Conservation (phyloP, 2,329 filamentous ascomycete species). For the Nemania abortiva region DNA sequence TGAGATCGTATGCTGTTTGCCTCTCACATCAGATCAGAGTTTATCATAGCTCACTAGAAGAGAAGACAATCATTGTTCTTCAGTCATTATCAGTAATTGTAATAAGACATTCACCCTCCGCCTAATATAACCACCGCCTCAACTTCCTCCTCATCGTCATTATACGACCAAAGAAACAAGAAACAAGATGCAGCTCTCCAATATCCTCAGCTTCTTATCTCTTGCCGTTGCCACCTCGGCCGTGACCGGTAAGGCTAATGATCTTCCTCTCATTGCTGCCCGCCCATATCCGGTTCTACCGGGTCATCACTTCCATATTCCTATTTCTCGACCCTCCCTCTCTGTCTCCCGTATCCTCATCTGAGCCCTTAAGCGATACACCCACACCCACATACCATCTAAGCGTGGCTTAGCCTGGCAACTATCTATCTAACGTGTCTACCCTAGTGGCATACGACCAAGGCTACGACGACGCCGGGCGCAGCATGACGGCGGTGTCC, state of each 20-base stretch:
- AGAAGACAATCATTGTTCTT: neutral
- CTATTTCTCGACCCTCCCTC: neutral
- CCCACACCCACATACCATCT: neutral
- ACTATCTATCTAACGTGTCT: slow-evolving; percentile 38
- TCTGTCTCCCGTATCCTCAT: neutral
- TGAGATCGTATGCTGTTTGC: neutral
- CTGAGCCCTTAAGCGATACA: neutral
- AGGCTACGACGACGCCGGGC: slow-evolving; percentile 72
- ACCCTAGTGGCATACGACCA: slow-evolving; percentile 76
- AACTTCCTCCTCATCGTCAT: neutral
- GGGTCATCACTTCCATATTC: neutral
- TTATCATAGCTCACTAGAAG: neutral
- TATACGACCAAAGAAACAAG: neutral
- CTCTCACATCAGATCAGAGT: slow-evolving; percentile 19
- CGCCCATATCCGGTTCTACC: neutral
- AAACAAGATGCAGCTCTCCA: slow-evolving; percentile 50
- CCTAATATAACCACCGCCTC: neutral
- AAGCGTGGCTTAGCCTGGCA: too few species aligned
- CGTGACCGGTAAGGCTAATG: slow-evolving; percentile 41
- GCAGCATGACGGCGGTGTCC: slow-evolving; percentile 67
- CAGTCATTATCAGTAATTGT: neutral
- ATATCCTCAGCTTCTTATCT: slow-evolving; percentile 48
- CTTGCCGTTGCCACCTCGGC: slow-evolving; percentile 47
- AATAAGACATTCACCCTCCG: neutral
- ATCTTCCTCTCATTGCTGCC: neutral